These are phyloP conservation scores for Rhodofomes roseus DNA, from an alignment of 1,284 basidiomycete species.

Conservation along the genomic window DNA sequence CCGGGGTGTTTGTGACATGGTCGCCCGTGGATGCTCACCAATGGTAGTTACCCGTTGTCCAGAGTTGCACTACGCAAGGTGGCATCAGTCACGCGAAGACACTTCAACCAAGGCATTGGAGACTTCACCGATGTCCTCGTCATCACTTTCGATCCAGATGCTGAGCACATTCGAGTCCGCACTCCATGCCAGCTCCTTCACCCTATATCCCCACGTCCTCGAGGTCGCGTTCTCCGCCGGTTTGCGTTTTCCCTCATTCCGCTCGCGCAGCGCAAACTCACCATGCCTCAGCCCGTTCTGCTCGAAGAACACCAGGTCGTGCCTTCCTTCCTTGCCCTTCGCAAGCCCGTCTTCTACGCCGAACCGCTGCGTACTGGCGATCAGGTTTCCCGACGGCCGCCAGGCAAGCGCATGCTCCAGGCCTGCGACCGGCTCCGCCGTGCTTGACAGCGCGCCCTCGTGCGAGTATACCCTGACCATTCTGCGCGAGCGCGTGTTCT, in stretches of 20 bases:
- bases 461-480: slow-evolving; percentile 80
- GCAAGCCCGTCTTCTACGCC: slow-evolving; percentile 56
- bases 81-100: neutral
- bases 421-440: slow-evolving; percentile 81
- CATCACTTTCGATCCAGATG: slow-evolving; percentile 76
- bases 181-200: slow-evolving; percentile 85
- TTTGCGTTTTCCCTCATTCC: neutral
- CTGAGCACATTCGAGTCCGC: slow-evolving; percentile 85
- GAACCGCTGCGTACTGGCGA: slow-evolving; percentile 82
- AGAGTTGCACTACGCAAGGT: slow-evolving; percentile 74
- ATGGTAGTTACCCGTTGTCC: slow-evolving; percentile 95
- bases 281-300: slow-evolving; percentile 91
- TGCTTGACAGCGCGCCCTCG: slow-evolving; percentile 78
- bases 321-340: slow-evolving; percentile 62
- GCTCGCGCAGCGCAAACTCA: slow-evolving; percentile 75
- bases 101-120: neutral
- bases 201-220: slow-evolving; percentile 57
- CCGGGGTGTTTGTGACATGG: no score
- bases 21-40: no score
- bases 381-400: slow-evolving; percentile 87
- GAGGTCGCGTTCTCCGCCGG: neutral
- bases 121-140: slow-evolving; percentile 61
- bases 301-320: slow-evolving; percentile 95
- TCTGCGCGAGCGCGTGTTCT: slow-evolving; percentile 33
- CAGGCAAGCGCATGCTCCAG: slow-evolving; percentile 82